These are phyloP conservation scores for Ustilago crameri DNA, from an alignment of 1,284 basidiomycete species.

Conservation along the genomic window DNA sequence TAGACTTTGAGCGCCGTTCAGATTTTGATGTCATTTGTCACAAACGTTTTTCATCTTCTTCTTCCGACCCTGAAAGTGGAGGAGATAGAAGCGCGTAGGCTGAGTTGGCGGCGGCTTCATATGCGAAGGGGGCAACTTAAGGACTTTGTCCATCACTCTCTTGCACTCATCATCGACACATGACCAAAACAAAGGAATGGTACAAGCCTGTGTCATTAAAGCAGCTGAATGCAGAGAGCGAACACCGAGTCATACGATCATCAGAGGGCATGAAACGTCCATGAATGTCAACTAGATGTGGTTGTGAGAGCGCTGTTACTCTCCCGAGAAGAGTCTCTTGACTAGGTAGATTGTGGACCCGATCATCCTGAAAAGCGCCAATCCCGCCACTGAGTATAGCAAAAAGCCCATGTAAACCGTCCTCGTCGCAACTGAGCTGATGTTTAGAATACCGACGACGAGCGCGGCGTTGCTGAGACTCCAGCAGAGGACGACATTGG, in stretches of 20 bases:
- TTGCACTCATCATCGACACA: not conserved
- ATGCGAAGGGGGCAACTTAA: no score
- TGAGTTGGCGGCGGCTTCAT: not conserved
- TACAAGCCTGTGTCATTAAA: not conserved
- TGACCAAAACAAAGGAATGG: not conserved
- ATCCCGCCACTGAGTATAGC: slow-evolving; percentile 59
- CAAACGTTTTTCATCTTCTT: slow-evolving; percentile 15
- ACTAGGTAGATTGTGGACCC: slow-evolving; percentile 52
- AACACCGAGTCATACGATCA: not conserved
- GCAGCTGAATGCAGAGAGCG: not conserved
- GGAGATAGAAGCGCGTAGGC: slow-evolving; percentile 1
- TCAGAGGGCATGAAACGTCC: not conserved
- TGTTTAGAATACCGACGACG: slow-evolving; percentile 60
- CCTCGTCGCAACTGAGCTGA: slow-evolving; percentile 43
- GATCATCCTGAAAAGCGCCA: slow-evolving; percentile 58
- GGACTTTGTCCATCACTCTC: no score
- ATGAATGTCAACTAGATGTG: no score
- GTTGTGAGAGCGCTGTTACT: slow-evolving; percentile 6
- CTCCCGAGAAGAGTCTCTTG: slow-evolving; percentile 60
- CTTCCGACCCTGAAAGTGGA: slow-evolving; percentile 9
- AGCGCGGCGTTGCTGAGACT: slow-evolving; percentile 68
- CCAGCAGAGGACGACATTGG: slow-evolving; percentile 88
- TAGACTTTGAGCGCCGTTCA: not conserved
- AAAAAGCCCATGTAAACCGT: slow-evolving; percentile 65
- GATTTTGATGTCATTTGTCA: slow-evolving; percentile 2